Evolutionary conservation across 2,329 filamentous ascomycete species (phyloP).

Genomic region (Neurospora sp.): DNA sequence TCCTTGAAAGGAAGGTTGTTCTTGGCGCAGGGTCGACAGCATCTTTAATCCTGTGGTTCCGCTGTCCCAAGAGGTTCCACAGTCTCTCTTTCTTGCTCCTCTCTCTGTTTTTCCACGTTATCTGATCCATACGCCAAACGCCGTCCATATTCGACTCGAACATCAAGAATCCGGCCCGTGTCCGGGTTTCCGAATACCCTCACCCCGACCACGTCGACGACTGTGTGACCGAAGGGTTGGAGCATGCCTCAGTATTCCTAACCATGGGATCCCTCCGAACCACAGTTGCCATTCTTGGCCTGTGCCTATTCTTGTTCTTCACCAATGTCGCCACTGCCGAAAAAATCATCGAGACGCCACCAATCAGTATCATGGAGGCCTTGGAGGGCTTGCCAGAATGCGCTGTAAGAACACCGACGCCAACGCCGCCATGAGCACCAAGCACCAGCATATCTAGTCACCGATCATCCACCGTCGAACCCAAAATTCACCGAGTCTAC

Average conservation of each 20-base stretch:
- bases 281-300: slow-evolving; percentile 8
- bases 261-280: slow-evolving; percentile 6
- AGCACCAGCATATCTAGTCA: neutral
- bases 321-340: slow-evolving; percentile 1
- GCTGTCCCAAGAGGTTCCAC: neutral
- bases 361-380: slow-evolving; percentile 1
- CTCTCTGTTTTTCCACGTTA: neutral
- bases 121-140: neutral
- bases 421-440: neutral
- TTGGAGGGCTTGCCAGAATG: slow-evolving; percentile 3
- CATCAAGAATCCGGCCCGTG: neutral
- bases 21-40: neutral
- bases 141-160: neutral
- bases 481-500: neutral
- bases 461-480: too few species aligned
- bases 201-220: neutral
- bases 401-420: slow-evolving; percentile 6
- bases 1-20: neutral
- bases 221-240: neutral
- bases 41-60: neutral
- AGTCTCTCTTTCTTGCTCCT: neutral
- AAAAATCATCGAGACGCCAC: neutral
- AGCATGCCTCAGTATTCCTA: neutral
- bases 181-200: neutral
- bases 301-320: slow-evolving; percentile 7